Base-by-base conservation (phyloP, 108 stramenopile species). In the Schizochytrium sp. region DNA sequence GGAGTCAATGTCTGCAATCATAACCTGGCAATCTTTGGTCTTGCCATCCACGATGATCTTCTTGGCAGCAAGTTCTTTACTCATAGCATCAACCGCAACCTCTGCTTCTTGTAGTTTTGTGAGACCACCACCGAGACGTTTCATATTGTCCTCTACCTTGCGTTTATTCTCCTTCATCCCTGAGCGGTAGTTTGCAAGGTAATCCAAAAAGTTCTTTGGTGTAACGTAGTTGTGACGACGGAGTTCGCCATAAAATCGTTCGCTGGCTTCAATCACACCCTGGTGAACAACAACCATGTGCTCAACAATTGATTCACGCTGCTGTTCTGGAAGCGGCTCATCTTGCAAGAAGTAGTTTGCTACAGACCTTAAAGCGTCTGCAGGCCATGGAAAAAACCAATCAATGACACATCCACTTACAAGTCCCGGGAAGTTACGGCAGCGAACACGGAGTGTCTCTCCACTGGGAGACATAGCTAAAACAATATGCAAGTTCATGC, bases 361-460 rank as follows among this genome's bases (percentile, higher is more conserved):
- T n/a, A 95, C 95, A 50, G 61, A 91, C 42, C 91, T 58, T 5
- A 95, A 92, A 15, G 95, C 95, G 49, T 95, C 94, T 17, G 90
- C 89, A 3, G 95, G 95, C 95, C 95, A 95, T 3, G 94, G 92
- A 83, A 94, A 94, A 92, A 95, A 95, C 95, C 95, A 95, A 72
- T 95, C 95, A 61, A 95, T 95, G 46, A 95, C 93, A 59, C 88
- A 89, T 19, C 89, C 92, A n/a, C 93, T 93, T 12, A 95, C 92
- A 3, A 95, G 92, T 10, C 95, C 95, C 15, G 95, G 95, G 89
- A 95, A 95, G 91, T 93, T 94, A 50, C 95, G 73, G 90, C 95
- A 95, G 19, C 95, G 91, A 28, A 94, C 73, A 56, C 95, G 93
- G 19, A 95, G 93, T 89, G 93, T 94, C 49, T 94, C 93, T 5